Conservation (phyloP, 257 asterid genomes). For the Ballota nigra region DNA sequence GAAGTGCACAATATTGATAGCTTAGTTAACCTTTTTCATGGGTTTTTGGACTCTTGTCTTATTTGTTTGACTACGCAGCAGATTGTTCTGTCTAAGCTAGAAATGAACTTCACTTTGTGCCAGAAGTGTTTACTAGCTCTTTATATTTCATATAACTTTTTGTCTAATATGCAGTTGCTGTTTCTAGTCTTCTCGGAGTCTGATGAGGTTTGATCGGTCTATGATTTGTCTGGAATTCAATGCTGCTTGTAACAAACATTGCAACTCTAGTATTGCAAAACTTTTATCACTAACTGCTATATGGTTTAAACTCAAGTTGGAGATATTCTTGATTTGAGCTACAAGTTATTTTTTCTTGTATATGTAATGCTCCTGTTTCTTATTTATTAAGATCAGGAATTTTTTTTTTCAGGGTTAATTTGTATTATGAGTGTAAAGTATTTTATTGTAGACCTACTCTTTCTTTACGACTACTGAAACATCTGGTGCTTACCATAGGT, state of each 20-base stretch:
- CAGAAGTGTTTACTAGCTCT: slow-evolving; percentile 5
- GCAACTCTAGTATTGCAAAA: neutral
- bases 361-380: neutral
- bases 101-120: neutral
- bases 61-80: slow-evolving; percentile 8
- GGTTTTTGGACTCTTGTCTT: slow-evolving; percentile 11
- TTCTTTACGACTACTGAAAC: too few species aligned
- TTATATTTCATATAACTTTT: slow-evolving; percentile 8
- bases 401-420: too few species aligned
- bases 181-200: slow-evolving; percentile 11
- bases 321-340: neutral
- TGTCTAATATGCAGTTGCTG: slow-evolving; percentile 5
- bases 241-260: slow-evolving; percentile 2
- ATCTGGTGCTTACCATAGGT: too few species aligned
- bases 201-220: slow-evolving; percentile 1
- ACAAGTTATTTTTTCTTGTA: neutral
- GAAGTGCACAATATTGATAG: slow-evolving; percentile 12
- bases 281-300: neutral
- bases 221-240: neutral
- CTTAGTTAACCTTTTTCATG: slow-evolving; percentile 4
- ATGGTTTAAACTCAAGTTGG: neutral
- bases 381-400: neutral
- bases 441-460: too few species aligned
- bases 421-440: too few species aligned
- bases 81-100: slow-evolving; percentile 19